Evolutionary conservation across 805 yeast genomes (phyloP).

Genomic region (Candida sakaeoensis): DNA sequence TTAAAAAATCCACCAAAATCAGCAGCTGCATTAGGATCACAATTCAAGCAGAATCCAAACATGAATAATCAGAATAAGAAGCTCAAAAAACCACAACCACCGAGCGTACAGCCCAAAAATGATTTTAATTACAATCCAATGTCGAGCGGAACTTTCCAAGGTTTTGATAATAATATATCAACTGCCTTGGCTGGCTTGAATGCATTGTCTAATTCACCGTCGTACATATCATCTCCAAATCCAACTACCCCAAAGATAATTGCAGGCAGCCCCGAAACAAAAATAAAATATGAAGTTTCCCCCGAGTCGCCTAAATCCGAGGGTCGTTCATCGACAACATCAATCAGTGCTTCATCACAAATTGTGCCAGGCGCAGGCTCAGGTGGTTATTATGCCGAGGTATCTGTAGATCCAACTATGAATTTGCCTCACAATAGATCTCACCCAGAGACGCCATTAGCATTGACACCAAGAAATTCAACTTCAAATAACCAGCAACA

Average conservation of each 20-base stretch:
- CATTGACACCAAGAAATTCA: constrained; percentile 28
- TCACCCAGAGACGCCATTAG: constrained; percentile 19
- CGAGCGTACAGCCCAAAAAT: background rate
- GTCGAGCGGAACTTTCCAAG: constrained; percentile 28
- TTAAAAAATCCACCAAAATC: constrained; percentile 42
- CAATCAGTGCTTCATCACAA: constrained; percentile 9
- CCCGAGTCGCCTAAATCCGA: constrained; percentile 13
- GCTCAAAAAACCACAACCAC: background rate
- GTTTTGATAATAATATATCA: constrained; percentile 37
- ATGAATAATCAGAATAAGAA: constrained; percentile 9
- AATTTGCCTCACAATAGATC: constrained; percentile 42
- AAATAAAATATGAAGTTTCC: constrained; percentile 7
- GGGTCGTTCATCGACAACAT: constrained; percentile 1
- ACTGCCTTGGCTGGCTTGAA: constrained; percentile 44
- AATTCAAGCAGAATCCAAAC: constrained; percentile 9
- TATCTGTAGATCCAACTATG: constrained; percentile 43
- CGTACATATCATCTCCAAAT: constrained; percentile 25
- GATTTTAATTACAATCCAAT: constrained; percentile 6
- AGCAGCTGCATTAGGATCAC: constrained; percentile 22
- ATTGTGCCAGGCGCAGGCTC: constrained; percentile 18
- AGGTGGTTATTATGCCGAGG: constrained; percentile 44
- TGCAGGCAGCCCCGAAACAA: constrained; percentile 19
- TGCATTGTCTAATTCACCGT: constrained; percentile 35
- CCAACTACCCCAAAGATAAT: constrained; percentile 18
- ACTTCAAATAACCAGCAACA: constrained; percentile 14